Evolutionary conservation across 2,329 filamentous ascomycete species (phyloP).

Genomic region (Neonectria neomacrospora): DNA sequence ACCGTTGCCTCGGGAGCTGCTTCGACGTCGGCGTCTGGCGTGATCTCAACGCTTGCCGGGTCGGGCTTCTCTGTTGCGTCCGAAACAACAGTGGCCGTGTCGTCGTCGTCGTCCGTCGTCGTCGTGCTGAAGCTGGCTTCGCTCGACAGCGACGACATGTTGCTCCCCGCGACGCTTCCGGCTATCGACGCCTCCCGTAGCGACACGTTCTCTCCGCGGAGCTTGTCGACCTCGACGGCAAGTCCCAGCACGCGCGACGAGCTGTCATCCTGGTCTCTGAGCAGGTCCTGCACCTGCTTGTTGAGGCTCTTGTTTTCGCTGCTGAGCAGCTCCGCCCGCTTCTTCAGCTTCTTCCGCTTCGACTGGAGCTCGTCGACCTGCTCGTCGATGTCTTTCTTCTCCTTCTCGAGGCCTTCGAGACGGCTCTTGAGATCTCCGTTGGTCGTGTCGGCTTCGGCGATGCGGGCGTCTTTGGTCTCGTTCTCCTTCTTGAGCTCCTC

Average conservation of each 20-base stretch:
- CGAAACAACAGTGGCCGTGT: slow-evolving; percentile 31
- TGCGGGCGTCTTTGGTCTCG: slow-evolving; percentile 39
- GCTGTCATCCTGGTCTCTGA: slow-evolving; percentile 41
- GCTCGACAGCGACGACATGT: slow-evolving; percentile 33
- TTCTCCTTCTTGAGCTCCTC: slow-evolving; percentile 38
- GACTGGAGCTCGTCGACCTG: slow-evolving; percentile 38
- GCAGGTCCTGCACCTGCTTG: slow-evolving; percentile 33
- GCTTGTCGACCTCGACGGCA: slow-evolving; percentile 35
- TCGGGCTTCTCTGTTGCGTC: slow-evolving; percentile 42
- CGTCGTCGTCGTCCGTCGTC: slow-evolving; percentile 33
- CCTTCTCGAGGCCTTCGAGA: slow-evolving; percentile 39
- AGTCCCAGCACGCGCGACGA: slow-evolving; percentile 39
- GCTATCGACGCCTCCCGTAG: slow-evolving; percentile 35
- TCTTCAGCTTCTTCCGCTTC: slow-evolving; percentile 42
- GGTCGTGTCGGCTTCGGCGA: slow-evolving; percentile 36
- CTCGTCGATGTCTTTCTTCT: slow-evolving; percentile 38
- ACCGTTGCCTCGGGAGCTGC: slow-evolving; percentile 12
- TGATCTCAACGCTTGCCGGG: slow-evolving; percentile 25
- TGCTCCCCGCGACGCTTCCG: slow-evolving; percentile 37
- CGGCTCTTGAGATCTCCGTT: slow-evolving; percentile 40
- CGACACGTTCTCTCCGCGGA: slow-evolving; percentile 40
- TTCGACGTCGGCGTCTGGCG: slow-evolving; percentile 31
- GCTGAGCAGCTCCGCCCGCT: slow-evolving; percentile 36
- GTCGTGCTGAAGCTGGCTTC: slow-evolving; percentile 8
- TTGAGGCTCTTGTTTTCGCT: slow-evolving; percentile 34